These are phyloP conservation scores for Kalaharituber pfeilii DNA, from an alignment of 2,329 filamentous ascomycete genomes.

Conservation along the genomic window DNA sequence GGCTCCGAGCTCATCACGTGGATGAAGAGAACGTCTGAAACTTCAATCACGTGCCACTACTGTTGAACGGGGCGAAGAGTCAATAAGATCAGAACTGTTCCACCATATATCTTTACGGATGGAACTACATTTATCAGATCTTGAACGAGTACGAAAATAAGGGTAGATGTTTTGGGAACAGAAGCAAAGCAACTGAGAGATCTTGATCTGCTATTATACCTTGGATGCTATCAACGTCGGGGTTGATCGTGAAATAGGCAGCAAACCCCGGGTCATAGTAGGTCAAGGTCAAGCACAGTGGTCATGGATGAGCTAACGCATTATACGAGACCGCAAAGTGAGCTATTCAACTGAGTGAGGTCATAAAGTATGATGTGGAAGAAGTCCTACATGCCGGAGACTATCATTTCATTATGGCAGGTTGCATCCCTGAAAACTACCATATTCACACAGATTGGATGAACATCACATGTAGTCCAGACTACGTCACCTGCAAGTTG, in stretches of 20 bases:
- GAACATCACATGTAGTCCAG: too few species aligned
- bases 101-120: slow-evolving; percentile 84
- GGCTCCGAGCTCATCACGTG: slow-evolving; percentile 94
- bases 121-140: slow-evolving; percentile 97
- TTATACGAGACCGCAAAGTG: slow-evolving; percentile 30
- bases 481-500: slow-evolving; percentile 83
- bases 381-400: slow-evolving; percentile 74
- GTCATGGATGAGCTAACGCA: slow-evolving; percentile 13
- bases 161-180: slow-evolving; percentile 39
- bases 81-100: slow-evolving; percentile 75
- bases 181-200: slow-evolving; percentile 29
- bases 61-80: slow-evolving; percentile 68
- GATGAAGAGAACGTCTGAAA: slow-evolving; percentile 91
- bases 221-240: slow-evolving; percentile 11
- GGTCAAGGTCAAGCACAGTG: slow-evolving; percentile 27
- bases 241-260: slow-evolving; percentile 17
- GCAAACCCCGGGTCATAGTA: slow-evolving; percentile 55
- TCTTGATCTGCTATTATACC: slow-evolving; percentile 28
- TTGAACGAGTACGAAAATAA: slow-evolving; percentile 49
- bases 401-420: slow-evolving; percentile 91
- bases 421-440: slow-evolving; percentile 90
- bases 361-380: slow-evolving; percentile 93
- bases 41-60: slow-evolving; percentile 77
- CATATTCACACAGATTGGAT: slow-evolving; percentile 97
- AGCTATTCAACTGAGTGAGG: slow-evolving; percentile 68